Base-by-base conservation (phyloP, 2,329 filamentous ascomycete species). In the Venturia effusa region DNA sequence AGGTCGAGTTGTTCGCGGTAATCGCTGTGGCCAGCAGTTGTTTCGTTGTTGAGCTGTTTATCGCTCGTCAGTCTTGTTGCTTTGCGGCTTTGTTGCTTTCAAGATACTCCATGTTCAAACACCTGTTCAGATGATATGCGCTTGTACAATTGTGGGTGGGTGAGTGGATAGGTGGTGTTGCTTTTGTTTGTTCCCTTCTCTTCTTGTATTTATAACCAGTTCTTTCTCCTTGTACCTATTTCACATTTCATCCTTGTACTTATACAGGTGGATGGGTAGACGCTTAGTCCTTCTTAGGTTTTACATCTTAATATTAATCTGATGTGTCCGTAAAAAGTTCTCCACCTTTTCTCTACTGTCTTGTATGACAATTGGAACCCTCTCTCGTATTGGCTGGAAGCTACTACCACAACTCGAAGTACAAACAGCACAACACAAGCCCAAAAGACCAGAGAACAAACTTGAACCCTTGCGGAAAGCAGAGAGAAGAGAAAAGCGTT, bases 1-100 rank as follows among this genome's bases (percentile, higher is more conserved):
- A 96, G 82, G 74, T 96, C 91, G 66, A 95, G 87, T 73, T 96
- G 91, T 74, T 96, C 91, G 61, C 91, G 83, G 78, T 92, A 88
- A 75, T 96, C 91, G 69, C 84, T 81, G 61, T 83, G 82, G 68
- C 87, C 85, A 24, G 89, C 89, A 4, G 91, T 96, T 70, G 83
- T 83, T 70, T 84, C 81, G 68, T 81, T 81, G 65, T 81, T 80
- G 48, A 83, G 74, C 74, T 78, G 72, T 67, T 45, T 1, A 7
- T 61, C 15, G 7, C 6, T 72, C 73, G 68, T 72, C 70, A 62
- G 60, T 22, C 32, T 37, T 57, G 15, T 57, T 59, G 32, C 17
- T 59, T n/a, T 34, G 10, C 19, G 27, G 4, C 10, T 27, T 27
- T 10, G 8, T 62, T 62, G 48, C 15, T 54, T 32, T 57, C 19